Percentiles rank a stretch among this genome's conserved stretches.
Conservation (phyloP, 75 land plant species). For the Chamaecyparis obtusa region DNA sequence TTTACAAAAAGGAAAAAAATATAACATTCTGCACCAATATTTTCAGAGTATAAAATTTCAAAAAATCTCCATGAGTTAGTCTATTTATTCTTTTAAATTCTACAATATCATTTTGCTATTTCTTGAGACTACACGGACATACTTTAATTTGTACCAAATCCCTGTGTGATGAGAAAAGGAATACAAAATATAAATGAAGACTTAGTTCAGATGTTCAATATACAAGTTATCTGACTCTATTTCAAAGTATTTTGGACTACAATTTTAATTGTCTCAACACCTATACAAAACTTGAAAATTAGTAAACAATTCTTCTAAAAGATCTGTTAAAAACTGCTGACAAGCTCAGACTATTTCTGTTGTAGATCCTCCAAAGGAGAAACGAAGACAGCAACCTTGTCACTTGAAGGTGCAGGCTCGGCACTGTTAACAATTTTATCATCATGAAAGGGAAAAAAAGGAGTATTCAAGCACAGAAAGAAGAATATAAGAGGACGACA, state of each 20-base stretch:
- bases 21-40: too few species aligned
- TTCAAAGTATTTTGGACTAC: neutral
- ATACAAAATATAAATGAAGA: neutral
- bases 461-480: neutral
- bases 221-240: neutral
- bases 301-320: too few species aligned
- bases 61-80: too few species aligned
- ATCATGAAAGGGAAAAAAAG: neutral
- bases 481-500: neutral
- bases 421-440: neutral
- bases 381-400: neutral
- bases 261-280: neutral
- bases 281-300: neutral
- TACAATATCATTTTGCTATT: neutral
- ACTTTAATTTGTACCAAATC: neutral
- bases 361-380: neutral
- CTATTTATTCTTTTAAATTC: neutral
- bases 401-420: neutral
- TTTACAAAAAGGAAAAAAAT: too few species aligned
- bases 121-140: neutral
- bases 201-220: neutral
- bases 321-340: neutral
- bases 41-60: too few species aligned
- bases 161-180: neutral
- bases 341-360: neutral